Evolutionary conservation across 2,329 filamentous ascomycete genomes (phyloP).

Genomic region (Waltergamsia citrina): DNA sequence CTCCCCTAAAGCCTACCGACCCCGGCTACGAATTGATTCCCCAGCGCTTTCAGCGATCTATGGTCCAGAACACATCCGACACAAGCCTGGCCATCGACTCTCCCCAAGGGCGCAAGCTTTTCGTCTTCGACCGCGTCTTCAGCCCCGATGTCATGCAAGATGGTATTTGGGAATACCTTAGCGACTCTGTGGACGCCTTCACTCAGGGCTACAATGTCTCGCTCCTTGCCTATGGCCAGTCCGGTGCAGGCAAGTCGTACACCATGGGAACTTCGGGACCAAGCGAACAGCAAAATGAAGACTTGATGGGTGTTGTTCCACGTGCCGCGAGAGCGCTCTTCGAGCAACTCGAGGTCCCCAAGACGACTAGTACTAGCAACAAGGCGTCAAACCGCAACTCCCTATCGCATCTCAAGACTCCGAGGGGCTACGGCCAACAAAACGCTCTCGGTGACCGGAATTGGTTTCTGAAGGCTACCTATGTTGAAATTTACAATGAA

Average conservation of each 20-base stretch:
- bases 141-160: constrained; percentile 74
- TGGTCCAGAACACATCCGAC: constrained; percentile 79
- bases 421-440: constrained; percentile 54
- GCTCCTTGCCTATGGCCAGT: constrained; percentile 92
- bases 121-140: constrained; percentile 95
- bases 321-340: constrained; percentile 81
- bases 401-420: constrained; percentile 71
- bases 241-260: constrained; percentile 94
- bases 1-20: constrained; percentile 72
- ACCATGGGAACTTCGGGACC: constrained; percentile 97
- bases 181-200: constrained; percentile 83
- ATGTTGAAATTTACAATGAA: constrained; percentile 98
- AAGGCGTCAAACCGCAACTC: constrained; percentile 47
- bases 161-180: constrained; percentile 88
- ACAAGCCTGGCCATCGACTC: constrained; percentile 85
- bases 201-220: constrained; percentile 98
- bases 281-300: constrained; percentile 58
- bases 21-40: constrained; percentile 93
- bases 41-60: constrained; percentile 86
- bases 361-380: constrained; percentile 32
- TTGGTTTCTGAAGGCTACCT: constrained; percentile 90
- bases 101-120: constrained; percentile 85
- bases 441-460: constrained; percentile 55
- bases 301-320: constrained; percentile 86
- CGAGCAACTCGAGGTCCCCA: constrained; percentile 64